These are phyloP conservation scores for Xylaria sp. DNA, from an alignment of 2,329 filamentous ascomycete genomes.

Conservation along the genomic window DNA sequence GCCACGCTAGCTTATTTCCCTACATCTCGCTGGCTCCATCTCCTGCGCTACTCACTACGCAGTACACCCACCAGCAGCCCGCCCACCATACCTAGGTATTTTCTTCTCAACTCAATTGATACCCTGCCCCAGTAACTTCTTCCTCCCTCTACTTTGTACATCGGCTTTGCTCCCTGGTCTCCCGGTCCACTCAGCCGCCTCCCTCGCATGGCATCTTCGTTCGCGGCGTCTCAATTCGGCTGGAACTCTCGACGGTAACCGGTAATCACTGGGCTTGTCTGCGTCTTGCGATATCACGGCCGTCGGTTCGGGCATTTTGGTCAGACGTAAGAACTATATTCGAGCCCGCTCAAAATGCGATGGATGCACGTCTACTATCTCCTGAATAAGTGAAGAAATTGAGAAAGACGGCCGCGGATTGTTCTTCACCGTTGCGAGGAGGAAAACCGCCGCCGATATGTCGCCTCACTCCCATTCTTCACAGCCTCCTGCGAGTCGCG, in stretches of 20 bases:
- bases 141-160: slow-evolving; percentile 3
- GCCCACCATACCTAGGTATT: slow-evolving; percentile 14
- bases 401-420: slow-evolving; percentile 23
- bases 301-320: slow-evolving; percentile 8
- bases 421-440: slow-evolving; percentile 15
- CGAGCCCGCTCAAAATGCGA: slow-evolving; percentile 26
- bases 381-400: slow-evolving; percentile 27
- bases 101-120: slow-evolving; percentile 6
- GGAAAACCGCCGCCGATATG: slow-evolving; percentile 31
- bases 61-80: slow-evolving; percentile 6
- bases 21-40: background rate
- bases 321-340: slow-evolving; percentile 4
- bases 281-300: slow-evolving; percentile 1
- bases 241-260: slow-evolving; percentile 11
- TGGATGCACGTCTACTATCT: slow-evolving; percentile 18
- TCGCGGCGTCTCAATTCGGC: slow-evolving; percentile 10
- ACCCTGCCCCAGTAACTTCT: slow-evolving; percentile 1
- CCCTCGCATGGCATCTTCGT: slow-evolving; percentile 5
- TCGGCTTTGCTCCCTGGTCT: background rate
- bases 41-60: background rate
- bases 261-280: slow-evolving; percentile 17
- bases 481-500: slow-evolving; percentile 31
- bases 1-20: background rate
- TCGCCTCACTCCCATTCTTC: slow-evolving; percentile 34
- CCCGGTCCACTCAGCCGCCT: background rate